Evolutionary conservation across 2,329 filamentous ascomycete species (phyloP), one percentile per base, ranked within the genome.

Genomic region (Drechslerella dactyloides): DNA sequence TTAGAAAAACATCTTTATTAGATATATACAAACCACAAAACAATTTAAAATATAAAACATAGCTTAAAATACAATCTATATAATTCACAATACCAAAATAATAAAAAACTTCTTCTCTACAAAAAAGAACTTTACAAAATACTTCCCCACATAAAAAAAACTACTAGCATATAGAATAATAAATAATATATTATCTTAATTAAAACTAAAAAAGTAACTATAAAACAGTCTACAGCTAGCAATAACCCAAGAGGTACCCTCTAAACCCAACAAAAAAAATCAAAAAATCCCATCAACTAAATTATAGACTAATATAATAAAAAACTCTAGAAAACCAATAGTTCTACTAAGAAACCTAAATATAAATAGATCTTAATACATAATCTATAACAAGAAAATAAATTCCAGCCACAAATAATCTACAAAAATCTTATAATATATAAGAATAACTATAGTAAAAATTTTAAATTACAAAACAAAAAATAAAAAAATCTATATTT

Each of bases 81-180:
- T 57, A 57, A 57, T 58, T 30, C 35, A 24, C 33, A 50, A 57
- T 48, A 46, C 44, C 35, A 58, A 46, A 40, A 46, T 46, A 40
- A 58, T 58, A 40, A 51, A 46, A 46, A 44, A 40, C 30, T 58
- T 19, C 44, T 40, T 40, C 24, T 46, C 27, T n/a, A n/a, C n/a
- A n/a, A n/a, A n/a, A n/a, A n/a, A n/a, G n/a, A n/a, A n/a, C n/a
- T n/a, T n/a, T 58, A 13, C 21, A 27, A 24, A 24, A 62, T 35
- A 57, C 59, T 53, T 69, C 50, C 23, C 61, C 44, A 68, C 51
- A 15, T 42, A 35, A 21, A 55, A 54, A 68, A 48, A 69, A 27
- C 52, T 68, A 21, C 19, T 46, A 1, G 40, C 54, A 19, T 61
- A 53, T 52, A 53, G 53, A 21, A 35, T 54, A 33, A 23, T 42